Conservation (phyloP, 768 basidiomycete species). For the Gloeopeniophorella convolvens region DNA sequence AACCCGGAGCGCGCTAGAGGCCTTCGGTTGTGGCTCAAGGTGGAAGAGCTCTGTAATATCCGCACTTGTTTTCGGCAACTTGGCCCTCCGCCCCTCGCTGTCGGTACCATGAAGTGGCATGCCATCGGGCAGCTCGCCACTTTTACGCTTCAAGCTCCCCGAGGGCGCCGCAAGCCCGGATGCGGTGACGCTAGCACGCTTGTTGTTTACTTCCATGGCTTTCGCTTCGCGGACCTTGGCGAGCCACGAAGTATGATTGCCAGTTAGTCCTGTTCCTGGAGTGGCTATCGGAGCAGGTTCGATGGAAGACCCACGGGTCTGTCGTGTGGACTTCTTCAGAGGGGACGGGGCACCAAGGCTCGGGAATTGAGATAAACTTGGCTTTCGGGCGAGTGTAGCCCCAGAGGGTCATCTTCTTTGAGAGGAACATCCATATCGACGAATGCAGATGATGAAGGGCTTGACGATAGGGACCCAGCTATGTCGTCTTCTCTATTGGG, state of each 20-base stretch:
- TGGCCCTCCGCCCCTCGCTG: slow-evolving; percentile 35
- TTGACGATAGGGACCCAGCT: not conserved
- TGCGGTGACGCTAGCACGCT: slow-evolving; percentile 26
- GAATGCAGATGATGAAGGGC: slow-evolving; percentile 5
- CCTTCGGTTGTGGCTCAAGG: not conserved
- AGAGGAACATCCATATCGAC: slow-evolving; percentile 21
- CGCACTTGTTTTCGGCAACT: slow-evolving; percentile 42
- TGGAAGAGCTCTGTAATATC: slow-evolving; percentile 10
- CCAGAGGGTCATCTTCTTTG: slow-evolving; percentile 23
- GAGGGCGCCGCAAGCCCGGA: slow-evolving; percentile 1
- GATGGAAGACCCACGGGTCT: slow-evolving; percentile 38
- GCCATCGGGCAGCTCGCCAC: slow-evolving; percentile 32
- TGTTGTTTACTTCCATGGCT: slow-evolving; percentile 26
- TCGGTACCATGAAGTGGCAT: not conserved
- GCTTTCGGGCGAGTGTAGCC: slow-evolving; percentile 32
- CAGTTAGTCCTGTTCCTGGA: slow-evolving; percentile 32
- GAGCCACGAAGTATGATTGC: slow-evolving; percentile 76
- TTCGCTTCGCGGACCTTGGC: slow-evolving; percentile 72
- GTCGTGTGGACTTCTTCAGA: slow-evolving; percentile 59
- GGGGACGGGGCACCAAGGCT: slow-evolving; percentile 63
- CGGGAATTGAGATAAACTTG: slow-evolving; percentile 44
- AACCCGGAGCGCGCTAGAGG: not conserved
- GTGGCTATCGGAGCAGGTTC: slow-evolving; percentile 26
- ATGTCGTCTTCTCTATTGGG: slow-evolving; percentile 10
- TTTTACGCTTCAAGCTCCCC: slow-evolving; percentile 53